phyloP scores from a whole-genome alignment of 495 filamentous ascomycete genomes.

The Lophium mytilinum region DNA sequence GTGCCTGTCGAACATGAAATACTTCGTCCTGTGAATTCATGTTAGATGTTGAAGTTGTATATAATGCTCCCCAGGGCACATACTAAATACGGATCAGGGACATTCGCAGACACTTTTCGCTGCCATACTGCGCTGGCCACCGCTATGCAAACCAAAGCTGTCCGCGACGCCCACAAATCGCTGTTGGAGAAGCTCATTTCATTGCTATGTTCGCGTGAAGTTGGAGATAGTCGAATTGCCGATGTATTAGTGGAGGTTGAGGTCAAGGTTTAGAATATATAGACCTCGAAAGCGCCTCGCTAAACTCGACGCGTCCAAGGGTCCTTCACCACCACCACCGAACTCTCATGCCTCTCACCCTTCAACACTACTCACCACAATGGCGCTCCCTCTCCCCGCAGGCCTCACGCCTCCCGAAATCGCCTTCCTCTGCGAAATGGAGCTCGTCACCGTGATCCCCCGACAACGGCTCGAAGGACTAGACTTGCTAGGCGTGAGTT shows the following conservation, averaged over 20 bases:
- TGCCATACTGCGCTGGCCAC: constrained; percentile 20
- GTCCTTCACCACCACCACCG: not conserved
- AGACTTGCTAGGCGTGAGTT: constrained; percentile 71
- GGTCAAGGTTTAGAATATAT: not conserved
- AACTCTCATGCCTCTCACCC: constrained; percentile 4
- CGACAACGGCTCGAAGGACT: constrained; percentile 83
- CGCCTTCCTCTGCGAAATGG: constrained; percentile 95
- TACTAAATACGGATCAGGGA: constrained; percentile 78
- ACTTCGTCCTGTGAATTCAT: constrained; percentile 64
- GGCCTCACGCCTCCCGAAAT: constrained; percentile 85
- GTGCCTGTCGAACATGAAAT: constrained; percentile 90
- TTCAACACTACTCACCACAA: constrained; percentile 30
- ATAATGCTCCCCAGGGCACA: constrained; percentile 12
- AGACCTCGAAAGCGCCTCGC: not conserved
- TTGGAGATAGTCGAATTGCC: not conserved
- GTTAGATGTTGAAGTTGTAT: not conserved
- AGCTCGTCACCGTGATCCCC: constrained; percentile 83
- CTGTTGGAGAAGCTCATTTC: constrained; percentile 1
- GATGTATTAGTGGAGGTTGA: not conserved
- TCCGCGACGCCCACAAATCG: constrained; percentile 6
- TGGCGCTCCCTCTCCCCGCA: constrained; percentile 76
- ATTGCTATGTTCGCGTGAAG: not conserved
- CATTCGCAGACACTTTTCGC: constrained; percentile 29
- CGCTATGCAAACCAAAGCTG: constrained; percentile 10
- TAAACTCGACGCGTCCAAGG: constrained; percentile 7